Percentiles rank a stretch among this genome's conserved stretches.
phyloP scores from a whole-genome alignment of 176 grass and related monocot genomes.

The Cenchrus purpureus region DNA sequence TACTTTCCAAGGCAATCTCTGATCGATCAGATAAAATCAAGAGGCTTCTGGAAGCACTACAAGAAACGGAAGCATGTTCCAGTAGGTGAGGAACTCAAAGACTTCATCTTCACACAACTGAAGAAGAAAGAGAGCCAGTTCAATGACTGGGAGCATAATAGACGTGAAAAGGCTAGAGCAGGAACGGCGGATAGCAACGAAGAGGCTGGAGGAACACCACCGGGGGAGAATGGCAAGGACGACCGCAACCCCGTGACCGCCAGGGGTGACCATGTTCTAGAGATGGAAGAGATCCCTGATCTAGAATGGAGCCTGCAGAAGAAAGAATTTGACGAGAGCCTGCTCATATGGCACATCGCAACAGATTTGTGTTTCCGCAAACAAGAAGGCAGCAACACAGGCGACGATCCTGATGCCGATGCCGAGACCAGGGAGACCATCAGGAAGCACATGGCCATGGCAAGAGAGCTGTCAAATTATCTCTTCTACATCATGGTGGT shows the following conservation, averaged over 20 bases:
- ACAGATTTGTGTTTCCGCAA: not conserved
- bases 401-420: too few relatives aligned
- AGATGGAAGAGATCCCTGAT: not conserved
- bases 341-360: slow-evolving; percentile 11
- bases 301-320: not conserved
- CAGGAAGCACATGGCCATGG: not conserved
- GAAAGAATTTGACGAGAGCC: slow-evolving; percentile 20
- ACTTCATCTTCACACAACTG: not conserved
- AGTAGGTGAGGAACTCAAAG: not conserved
- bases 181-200: too few relatives aligned
- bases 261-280: not conserved
- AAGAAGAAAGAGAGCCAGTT: too few relatives aligned
- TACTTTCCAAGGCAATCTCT: too few relatives aligned
- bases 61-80: not conserved
- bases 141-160: too few relatives aligned
- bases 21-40: too few relatives aligned
- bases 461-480: not conserved
- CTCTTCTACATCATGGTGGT: slow-evolving; percentile 23
- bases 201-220: too few relatives aligned
- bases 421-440: too few relatives aligned
- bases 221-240: not conserved
- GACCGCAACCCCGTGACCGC: not conserved
- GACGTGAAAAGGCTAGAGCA: too few relatives aligned
- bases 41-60: not conserved
- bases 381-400: too few relatives aligned